Evolutionary conservation across 2,329 filamentous ascomycete species (phyloP), one percentile per base, ranked within the genome.

Genomic region (Trichoderma sp.): DNA sequence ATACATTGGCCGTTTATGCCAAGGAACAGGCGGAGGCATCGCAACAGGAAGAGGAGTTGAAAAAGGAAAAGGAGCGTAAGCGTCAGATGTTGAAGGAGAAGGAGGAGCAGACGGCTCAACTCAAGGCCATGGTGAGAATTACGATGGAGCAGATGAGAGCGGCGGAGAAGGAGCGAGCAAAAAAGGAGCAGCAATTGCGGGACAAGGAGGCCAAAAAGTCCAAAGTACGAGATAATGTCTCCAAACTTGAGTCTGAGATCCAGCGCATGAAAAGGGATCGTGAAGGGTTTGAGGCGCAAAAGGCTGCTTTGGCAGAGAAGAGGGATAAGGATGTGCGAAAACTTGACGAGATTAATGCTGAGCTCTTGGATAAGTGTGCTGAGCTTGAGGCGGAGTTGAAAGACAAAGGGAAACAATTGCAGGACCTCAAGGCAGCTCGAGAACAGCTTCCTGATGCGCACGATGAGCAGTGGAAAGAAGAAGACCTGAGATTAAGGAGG

Each of bases 101-200:
- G 80, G 95, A 98, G 75, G 94, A 97, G 77, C 92, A 91, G 65
- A 98, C 94, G 63, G 91, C 93, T 58, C 94, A 94, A 78, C 83
- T 98, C 69, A 93, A 92, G 77, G 92, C 92, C 74, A 91, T 95
- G 78, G 91, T 97, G 68, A 91, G 93, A 67, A 89, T 89, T 60
- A 89, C 95, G 6, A 94, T 97, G 80, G 90, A 93, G 68, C 87
- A 93, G 74, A 97, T 97, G 84, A 90, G 94, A 62, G 88, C 90
- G 5, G 92, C 93, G 1, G 92, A 97, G 78, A 93, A 92, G 74
- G 91, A 92, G 73, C 93, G 92, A 76, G 86, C 88, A 1, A 93
- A 95, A 78, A 93, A 93, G 78, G 93, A 98, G 78, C 90, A 90
- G 76, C 77, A 87, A 9, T 78, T 95, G 66, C 89, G 88, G 76